phyloP scores from a whole-genome alignment of 2,329 filamentous ascomycete genomes.

The Thyridium curvatum region DNA sequence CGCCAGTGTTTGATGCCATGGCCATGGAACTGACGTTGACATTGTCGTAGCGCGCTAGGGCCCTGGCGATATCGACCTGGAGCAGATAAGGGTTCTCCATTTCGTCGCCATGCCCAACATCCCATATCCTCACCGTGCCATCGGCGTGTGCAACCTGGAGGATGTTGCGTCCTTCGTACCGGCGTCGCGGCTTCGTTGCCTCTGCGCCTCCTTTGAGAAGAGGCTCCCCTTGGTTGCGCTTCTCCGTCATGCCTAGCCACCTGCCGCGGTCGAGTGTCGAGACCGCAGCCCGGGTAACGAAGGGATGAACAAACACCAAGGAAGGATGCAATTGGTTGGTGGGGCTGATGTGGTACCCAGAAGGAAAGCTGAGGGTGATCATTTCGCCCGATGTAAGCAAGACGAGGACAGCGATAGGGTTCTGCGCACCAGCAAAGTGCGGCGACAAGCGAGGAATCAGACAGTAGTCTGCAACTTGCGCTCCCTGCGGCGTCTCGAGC shows the following conservation, averaged over 20 bases:
- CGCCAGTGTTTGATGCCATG: constrained; percentile 73
- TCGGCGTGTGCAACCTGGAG: constrained; percentile 86
- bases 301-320: constrained; percentile 83
- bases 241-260: constrained; percentile 91
- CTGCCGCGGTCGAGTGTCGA: constrained; percentile 68
- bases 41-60: constrained; percentile 71
- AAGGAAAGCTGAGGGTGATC: constrained; percentile 85
- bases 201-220: constrained; percentile 76
- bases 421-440: constrained; percentile 80
- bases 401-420: constrained; percentile 79
- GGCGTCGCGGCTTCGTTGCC: constrained; percentile 60
- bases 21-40: constrained; percentile 75
- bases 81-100: constrained; percentile 79
- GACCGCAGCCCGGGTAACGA: constrained; percentile 68
- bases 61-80: constrained; percentile 80
- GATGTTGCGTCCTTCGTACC: constrained; percentile 78
- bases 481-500: constrained; percentile 69
- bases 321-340: constrained; percentile 91
- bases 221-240: constrained; percentile 68
- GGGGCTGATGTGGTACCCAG: constrained; percentile 81
- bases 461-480: constrained; percentile 74
- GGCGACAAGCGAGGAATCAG: constrained; percentile 77
- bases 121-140: constrained; percentile 87
- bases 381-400: constrained; percentile 82
- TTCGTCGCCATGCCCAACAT: constrained; percentile 84